Evolutionary conservation across 495 filamentous ascomycete genomes (phyloP), one percentile per base, ranked within the genome.

Genomic region (Tuber borchii): DNA sequence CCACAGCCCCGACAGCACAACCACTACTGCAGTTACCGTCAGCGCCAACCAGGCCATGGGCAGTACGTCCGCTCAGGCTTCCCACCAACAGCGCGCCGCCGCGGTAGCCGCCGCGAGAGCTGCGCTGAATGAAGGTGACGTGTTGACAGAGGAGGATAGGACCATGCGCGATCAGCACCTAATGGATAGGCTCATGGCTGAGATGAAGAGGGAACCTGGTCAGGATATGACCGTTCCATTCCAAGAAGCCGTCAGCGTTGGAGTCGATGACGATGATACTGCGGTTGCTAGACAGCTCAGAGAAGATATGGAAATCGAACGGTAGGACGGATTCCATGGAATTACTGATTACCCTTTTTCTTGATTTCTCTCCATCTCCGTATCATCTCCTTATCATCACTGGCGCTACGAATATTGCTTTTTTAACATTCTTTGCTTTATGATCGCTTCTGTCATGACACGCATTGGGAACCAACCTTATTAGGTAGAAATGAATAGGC

Each of bases 331-430:
- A 70, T 39, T 46, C n/a, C 20, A 51, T 20, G 6, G 48, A 56
- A 26, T 12, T 56, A 51, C 56, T 42, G 72, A 73, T 79, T 76
- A 79, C 77, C 83, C 83, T 82, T 84, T 72, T 82, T 80, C 45
- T 75, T 77, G 74, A 85, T 86, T 85, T 85, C 37, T 69, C 73
- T 40, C 78, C 84, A 26, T 71, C 45, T 71, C 45, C 26, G 26
- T 45, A 17, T 45, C 70, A 40, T 40, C 9, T 71, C 45, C 26
- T 45, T 45, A 17, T 45, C 70, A 40, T 40, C 9, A 42, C 69
- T 9, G 22, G 37, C 31, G 37, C 45, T 71, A 71, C 40, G 45
- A 43, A 75, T 74, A 69, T 19, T 70, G 74, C 40, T 70, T 76
- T 77, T 26, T 56, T n/a, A 56, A 56, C 48, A 56, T 1, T 51